Evolutionary conservation across 2,329 filamentous ascomycete species (phyloP).

Genomic region (Pseudohalonectria lignicola): DNA sequence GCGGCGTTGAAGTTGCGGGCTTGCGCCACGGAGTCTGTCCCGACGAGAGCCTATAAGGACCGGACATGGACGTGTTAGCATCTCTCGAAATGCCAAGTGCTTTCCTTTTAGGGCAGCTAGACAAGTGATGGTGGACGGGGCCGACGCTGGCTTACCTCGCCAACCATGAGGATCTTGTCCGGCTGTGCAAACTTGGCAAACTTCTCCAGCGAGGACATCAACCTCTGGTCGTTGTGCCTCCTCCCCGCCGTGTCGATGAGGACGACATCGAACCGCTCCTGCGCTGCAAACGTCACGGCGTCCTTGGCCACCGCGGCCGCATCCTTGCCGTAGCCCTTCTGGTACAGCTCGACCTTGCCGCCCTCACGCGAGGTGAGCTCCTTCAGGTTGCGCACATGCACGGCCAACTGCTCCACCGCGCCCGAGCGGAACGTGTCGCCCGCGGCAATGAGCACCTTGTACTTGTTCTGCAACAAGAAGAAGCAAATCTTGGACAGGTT

Average conservation of each 20-base stretch:
- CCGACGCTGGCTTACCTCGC: constrained; percentile 38
- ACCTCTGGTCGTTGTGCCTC: constrained; percentile 85
- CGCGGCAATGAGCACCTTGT: constrained; percentile 86
- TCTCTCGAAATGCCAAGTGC: no score
- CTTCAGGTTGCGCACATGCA: constrained; percentile 87
- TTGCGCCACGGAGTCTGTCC: constrained; percentile 90
- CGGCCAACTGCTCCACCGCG: constrained; percentile 90
- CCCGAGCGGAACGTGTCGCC: constrained; percentile 96
- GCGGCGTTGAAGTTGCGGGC: constrained; percentile 92
- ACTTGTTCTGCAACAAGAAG: constrained; percentile 94
- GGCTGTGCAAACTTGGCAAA: constrained; percentile 94
- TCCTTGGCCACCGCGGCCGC: constrained; percentile 92
- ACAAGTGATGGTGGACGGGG: no score
- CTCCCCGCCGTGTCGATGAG: constrained; percentile 94
- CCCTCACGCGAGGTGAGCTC: constrained; percentile 80
- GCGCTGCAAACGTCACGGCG: constrained; percentile 69
- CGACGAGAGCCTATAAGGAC: constrained; percentile 61
- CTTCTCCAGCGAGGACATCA: constrained; percentile 96
- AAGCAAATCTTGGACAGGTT: constrained; percentile 97
- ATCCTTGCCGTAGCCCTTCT: constrained; percentile 96
- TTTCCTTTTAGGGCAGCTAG: no score
- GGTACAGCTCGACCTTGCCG: constrained; percentile 79
- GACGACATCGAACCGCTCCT: constrained; percentile 78
- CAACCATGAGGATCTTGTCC: constrained; percentile 98
- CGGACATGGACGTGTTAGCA: constrained; percentile 6